Conservation (phyloP, 148 eudicot genomes). For the Rheum nobile region DNA sequence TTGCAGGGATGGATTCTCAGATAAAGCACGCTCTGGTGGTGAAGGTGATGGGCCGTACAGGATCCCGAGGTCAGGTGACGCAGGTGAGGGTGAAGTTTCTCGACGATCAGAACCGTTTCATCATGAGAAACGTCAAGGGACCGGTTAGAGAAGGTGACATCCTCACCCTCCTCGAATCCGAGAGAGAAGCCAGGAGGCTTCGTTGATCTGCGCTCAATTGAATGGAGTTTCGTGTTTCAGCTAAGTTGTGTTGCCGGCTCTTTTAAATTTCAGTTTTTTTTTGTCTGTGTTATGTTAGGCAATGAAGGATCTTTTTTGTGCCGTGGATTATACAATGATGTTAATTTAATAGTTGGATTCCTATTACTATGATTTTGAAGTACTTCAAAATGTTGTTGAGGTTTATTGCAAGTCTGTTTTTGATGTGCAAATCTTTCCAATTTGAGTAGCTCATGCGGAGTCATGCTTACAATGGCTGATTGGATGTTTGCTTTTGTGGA, state of each 20-base stretch:
- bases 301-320: background rate
- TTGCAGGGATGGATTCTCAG: slow-evolving; percentile 17
- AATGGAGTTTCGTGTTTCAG: background rate
- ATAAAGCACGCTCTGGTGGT: slow-evolving; percentile 26
- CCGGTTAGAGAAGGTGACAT: slow-evolving; percentile 30
- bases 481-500: background rate
- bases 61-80: slow-evolving; percentile 30
- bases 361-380: background rate
- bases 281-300: background rate
- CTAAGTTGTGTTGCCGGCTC: background rate
- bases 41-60: slow-evolving; percentile 34
- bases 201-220: slow-evolving; percentile 1
- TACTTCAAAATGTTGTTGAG: background rate
- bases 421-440: too few relatives aligned
- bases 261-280: background rate
- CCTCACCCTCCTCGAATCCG: slow-evolving; percentile 24
- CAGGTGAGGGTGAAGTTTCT: slow-evolving; percentile 29
- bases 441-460: too few relatives aligned
- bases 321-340: background rate
- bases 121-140: slow-evolving; percentile 39
- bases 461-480: background rate
- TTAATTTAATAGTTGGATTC: background rate
- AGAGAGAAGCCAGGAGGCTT: slow-evolving; percentile 16
- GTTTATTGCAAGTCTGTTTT: background rate
- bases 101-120: slow-evolving; percentile 27